phyloP scores from a whole-genome alignment of 140 eudicot species.

The Oenanthe javanica region DNA sequence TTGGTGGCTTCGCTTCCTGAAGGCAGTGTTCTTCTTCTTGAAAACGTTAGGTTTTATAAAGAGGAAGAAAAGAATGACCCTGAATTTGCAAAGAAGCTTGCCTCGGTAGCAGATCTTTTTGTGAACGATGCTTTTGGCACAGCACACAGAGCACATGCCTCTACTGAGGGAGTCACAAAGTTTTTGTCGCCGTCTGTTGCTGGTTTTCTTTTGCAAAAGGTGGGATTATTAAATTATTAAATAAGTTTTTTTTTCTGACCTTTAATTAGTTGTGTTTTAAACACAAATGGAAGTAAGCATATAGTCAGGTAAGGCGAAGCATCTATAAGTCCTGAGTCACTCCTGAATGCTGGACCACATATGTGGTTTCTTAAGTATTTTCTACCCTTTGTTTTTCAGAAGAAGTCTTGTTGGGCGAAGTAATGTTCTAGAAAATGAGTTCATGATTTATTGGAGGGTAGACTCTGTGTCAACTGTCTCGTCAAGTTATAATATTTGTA shows the following conservation, averaged over 20 bases:
- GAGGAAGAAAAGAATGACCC: slow-evolving; percentile 79
- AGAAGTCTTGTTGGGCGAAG: background rate
- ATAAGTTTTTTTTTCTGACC: too few species aligned
- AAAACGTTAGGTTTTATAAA: slow-evolving; percentile 74
- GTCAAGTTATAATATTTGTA: too few species aligned
- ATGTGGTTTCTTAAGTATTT: background rate
- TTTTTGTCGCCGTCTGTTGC: slow-evolving; percentile 90
- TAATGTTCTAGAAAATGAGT: background rate
- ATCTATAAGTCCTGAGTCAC: background rate
- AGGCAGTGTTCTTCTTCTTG: slow-evolving; percentile 66
- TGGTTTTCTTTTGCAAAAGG: slow-evolving; percentile 94
- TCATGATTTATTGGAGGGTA: background rate
- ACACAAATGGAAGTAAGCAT: background rate
- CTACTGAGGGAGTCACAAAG: slow-evolving; percentile 96
- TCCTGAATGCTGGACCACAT: background rate
- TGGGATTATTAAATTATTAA: slow-evolving; percentile 1
- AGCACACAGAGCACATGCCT: slow-evolving; percentile 98
- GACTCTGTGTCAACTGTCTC: background rate
- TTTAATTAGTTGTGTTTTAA: background rate
- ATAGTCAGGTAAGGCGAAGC: background rate
- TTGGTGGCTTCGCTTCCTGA: slow-evolving; percentile 66
- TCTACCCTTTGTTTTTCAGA: background rate
- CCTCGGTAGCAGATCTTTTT: slow-evolving; percentile 50
- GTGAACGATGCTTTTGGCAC: slow-evolving; percentile 87
- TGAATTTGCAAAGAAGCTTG: slow-evolving; percentile 45